Evolutionary conservation across 2,329 filamentous ascomycete species (phyloP).

Genomic region (Catunica adiposa): DNA sequence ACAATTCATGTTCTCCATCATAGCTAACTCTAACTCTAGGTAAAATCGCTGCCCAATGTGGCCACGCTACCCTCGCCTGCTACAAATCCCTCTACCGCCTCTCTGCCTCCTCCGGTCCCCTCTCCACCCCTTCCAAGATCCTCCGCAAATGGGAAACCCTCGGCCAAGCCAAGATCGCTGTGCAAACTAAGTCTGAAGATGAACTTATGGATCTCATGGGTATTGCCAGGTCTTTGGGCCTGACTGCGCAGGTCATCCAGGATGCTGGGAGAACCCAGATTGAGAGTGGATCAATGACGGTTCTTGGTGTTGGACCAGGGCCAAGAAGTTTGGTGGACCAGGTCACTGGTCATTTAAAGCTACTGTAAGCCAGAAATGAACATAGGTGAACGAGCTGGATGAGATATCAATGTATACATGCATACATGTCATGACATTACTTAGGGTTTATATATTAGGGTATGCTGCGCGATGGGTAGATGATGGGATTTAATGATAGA

Average conservation of each 20-base stretch:
- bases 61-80: slow-evolving; percentile 91
- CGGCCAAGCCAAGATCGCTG: slow-evolving; percentile 85
- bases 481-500: no score
- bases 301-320: slow-evolving; percentile 67
- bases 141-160: slow-evolving; percentile 70
- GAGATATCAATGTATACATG: not conserved
- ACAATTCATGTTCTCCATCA: not conserved
- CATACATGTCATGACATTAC: not conserved
- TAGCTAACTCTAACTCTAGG: slow-evolving; percentile 33
- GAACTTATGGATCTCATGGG: slow-evolving; percentile 59
- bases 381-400: not conserved
- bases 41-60: slow-evolving; percentile 92
- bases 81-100: slow-evolving; percentile 63
- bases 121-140: slow-evolving; percentile 40
- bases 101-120: slow-evolving; percentile 30
- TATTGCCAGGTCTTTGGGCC: slow-evolving; percentile 63
- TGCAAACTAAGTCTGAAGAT: slow-evolving; percentile 77
- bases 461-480: no score
- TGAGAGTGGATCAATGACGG: slow-evolving; percentile 78
- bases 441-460: no score
- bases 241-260: slow-evolving; percentile 78
- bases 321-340: slow-evolving; percentile 76
- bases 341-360: slow-evolving; percentile 70
- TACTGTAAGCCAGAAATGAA: slow-evolving; percentile 39
- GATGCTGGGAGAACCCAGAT: slow-evolving; percentile 98